Conservation (phyloP, 2,329 filamentous ascomycete genomes). For the Curvularia lunata region DNA sequence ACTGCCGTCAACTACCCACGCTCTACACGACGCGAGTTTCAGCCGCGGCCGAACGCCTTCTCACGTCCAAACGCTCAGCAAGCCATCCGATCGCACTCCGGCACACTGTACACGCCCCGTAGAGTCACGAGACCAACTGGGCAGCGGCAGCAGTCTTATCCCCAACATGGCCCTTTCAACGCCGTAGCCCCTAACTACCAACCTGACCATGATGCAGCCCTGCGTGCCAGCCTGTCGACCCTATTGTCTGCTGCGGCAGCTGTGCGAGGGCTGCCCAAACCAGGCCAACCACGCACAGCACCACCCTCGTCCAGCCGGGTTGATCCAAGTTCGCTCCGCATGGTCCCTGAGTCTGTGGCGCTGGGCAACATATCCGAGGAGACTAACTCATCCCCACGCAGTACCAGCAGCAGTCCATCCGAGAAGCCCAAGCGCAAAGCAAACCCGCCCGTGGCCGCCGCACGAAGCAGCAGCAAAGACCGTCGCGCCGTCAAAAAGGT, state of each 20-base stretch:
- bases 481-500: conserved; percentile 55
- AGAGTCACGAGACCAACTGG: conserved; percentile 38
- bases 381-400: conserved; percentile 35
- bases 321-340: conserved; percentile 61
- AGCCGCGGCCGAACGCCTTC: conserved; percentile 90
- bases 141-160: conserved; percentile 51
- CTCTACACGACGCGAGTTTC: conserved; percentile 66
- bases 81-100: conserved; percentile 51
- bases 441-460: conserved; percentile 34
- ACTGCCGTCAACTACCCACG: conserved; percentile 75
- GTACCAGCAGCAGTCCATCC: conserved; percentile 36
- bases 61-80: conserved; percentile 72
- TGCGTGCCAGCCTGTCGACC: conserved; percentile 92
- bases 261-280: conserved; percentile 78
- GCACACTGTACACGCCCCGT: conserved; percentile 56
- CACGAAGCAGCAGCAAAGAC: conserved; percentile 53
- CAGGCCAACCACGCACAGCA: conserved; percentile 44
- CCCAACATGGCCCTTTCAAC: conserved; percentile 65
- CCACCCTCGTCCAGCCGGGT: conserved; percentile 49
- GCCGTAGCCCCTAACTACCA: conserved; percentile 77
- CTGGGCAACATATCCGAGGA: conserved; percentile 52
- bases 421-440: conserved; percentile 56
- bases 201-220: conserved; percentile 88
- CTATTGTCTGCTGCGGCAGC: conserved; percentile 94
- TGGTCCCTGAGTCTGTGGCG: conserved; percentile 66